Conservation (phyloP, 129 eudicot genomes). For the Erigeron canadensis region DNA sequence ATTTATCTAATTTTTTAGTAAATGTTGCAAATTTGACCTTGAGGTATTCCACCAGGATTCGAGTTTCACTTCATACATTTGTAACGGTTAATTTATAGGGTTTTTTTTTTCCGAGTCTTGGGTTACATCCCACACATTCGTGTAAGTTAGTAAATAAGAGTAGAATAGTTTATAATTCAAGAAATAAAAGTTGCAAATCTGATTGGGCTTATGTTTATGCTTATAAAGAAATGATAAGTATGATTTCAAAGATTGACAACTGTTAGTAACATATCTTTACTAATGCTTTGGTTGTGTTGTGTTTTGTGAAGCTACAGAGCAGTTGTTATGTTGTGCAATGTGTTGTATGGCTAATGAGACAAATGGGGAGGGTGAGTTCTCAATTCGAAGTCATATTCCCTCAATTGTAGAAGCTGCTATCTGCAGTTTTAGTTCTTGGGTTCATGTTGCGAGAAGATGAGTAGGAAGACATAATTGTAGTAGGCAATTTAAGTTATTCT, state of each 20-base stretch:
- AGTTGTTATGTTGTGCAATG: conserved; percentile 10
- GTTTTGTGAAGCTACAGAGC: conserved; percentile 18
- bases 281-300: conserved; percentile 7
- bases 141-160: too few relatives aligned
- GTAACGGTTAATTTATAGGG: too few relatives aligned
- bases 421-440: neutral
- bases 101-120: too few relatives aligned
- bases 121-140: too few relatives aligned
- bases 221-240: neutral
- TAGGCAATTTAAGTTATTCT: too few relatives aligned
- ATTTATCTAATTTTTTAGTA: neutral
- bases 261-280: conserved; percentile 1
- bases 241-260: neutral
- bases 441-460: neutral
- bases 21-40: neutral
- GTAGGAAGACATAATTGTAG: too few relatives aligned
- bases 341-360: conserved; percentile 30
- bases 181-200: neutral
- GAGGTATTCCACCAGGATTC: too few relatives aligned
- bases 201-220: conserved; percentile 5
- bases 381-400: conserved; percentile 13
- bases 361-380: conserved; percentile 18
- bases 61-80: too few relatives aligned
- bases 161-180: too few relatives aligned
- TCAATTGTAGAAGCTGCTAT: conserved; percentile 29